Base-by-base conservation (phyloP, 306 rosid species). In the Prunus kanzakura region DNA sequence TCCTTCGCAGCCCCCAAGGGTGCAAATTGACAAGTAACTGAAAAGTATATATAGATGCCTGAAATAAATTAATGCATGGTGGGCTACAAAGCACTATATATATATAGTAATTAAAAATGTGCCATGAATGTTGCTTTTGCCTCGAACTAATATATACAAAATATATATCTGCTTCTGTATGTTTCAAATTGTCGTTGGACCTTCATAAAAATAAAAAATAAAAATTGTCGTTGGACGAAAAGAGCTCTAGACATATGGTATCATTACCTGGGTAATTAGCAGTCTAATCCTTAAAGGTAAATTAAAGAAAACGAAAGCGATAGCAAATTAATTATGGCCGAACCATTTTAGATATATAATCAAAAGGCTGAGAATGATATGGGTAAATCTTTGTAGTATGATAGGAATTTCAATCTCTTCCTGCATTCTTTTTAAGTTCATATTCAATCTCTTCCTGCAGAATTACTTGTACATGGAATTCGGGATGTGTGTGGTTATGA, bases 281-380 rank as follows among this genome's bases (percentile, higher is more conserved):
- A 74, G 23, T 62, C 69, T 62, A 62, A 46, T 19, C 55, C 35
- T 14, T 65, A 35, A 54, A 49, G 64, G 27, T 23, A 13, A 15
- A 51, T 15, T 15, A 52, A 12, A 76, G 25, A 76, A 60, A 6
- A 61, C 41, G 75, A 69, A 69, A 46, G 32, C 11, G 45, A 76
- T 30, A 25, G 75, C 8, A 77, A 51, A 65, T 9, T 64, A 9
- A 38, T 38, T 38, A 6, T 38, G 43, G 43, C 43, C 9, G 2
- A 8, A 38, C 43, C 43, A 6, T 38, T 6, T 38, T 38, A 38
- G 43, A 38, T 38, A 38, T 38, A 38, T 38, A 38, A 38, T 38
- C 43, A 38, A 7, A 38, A 38, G 9, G 8, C 43, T 38, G 43
- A 38, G 9, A 38, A 38, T 38, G 43, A 38, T 38, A 6, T 38